Conservation (phyloP, 352 stramenopile species). For the Pythium vanterpoolii region DNA sequence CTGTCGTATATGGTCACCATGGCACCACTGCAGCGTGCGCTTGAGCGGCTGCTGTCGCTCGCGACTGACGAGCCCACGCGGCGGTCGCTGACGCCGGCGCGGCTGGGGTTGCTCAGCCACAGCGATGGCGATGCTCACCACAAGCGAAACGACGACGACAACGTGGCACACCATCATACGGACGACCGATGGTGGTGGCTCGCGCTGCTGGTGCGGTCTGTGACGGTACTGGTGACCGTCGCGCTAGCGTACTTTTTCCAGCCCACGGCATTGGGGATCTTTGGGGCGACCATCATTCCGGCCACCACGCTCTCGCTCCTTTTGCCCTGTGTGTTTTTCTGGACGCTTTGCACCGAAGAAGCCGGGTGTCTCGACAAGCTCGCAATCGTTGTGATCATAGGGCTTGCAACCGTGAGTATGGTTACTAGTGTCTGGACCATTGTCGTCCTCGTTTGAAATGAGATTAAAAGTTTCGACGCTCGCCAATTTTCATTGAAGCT, state of each 20-base stretch:
- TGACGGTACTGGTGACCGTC: slow-evolving; percentile 47
- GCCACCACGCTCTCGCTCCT: slow-evolving; percentile 56
- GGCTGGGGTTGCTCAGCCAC: slow-evolving; percentile 11
- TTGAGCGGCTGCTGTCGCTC: slow-evolving; percentile 53
- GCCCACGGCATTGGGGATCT: slow-evolving; percentile 56
- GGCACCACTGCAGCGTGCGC: slow-evolving; percentile 60
- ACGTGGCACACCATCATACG: slow-evolving; percentile 8
- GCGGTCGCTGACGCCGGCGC: background rate
- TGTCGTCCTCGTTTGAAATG: slow-evolving; percentile 14
- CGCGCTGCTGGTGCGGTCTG: slow-evolving; percentile 41
- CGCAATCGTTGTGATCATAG: slow-evolving; percentile 37
- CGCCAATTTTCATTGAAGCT: too few species aligned
- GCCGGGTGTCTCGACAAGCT: slow-evolving; percentile 39
- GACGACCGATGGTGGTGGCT: background rate
- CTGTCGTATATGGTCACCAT: slow-evolving; percentile 69
- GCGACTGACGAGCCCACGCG: slow-evolving; percentile 11
- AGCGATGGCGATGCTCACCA: background rate
- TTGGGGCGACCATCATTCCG: slow-evolving; percentile 63
- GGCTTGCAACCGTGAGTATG: slow-evolving; percentile 46
- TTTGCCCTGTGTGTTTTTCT: slow-evolving; percentile 69
- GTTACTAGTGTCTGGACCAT: slow-evolving; percentile 51
- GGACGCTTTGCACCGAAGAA: slow-evolving; percentile 62
- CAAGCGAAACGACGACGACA: slow-evolving; percentile 22
- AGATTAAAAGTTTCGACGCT: too few species aligned
- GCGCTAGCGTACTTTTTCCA: slow-evolving; percentile 48